Evolutionary conservation across 495 filamentous ascomycete genomes (phyloP).

Genomic region (Xylaria longipes): DNA sequence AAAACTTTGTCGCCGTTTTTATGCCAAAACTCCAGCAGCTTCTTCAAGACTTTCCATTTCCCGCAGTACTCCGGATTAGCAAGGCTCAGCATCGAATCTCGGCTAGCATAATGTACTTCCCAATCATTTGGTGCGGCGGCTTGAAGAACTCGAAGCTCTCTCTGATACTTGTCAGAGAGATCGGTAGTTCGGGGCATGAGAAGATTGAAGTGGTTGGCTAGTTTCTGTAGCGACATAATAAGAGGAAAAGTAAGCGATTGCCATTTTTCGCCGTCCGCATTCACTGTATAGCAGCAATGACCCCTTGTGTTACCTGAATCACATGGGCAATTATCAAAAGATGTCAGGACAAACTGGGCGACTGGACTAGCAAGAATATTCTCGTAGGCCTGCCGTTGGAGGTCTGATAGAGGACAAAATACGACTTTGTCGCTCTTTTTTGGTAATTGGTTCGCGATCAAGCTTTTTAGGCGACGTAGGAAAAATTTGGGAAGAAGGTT

Average conservation of each 20-base stretch:
- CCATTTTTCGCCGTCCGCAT: slow-evolving; percentile 72
- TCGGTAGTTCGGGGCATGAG: slow-evolving; percentile 78
- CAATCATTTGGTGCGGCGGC: slow-evolving; percentile 77
- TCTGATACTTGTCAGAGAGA: slow-evolving; percentile 74
- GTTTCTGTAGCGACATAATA: slow-evolving; percentile 80
- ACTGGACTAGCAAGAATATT: slow-evolving; percentile 76
- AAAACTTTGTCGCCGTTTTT: slow-evolving; percentile 89
- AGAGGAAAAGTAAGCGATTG: slow-evolving; percentile 83
- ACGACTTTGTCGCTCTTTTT: slow-evolving; percentile 95
- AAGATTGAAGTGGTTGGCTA: slow-evolving; percentile 91
- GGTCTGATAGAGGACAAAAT: slow-evolving; percentile 88
- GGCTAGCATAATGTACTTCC: slow-evolving; percentile 73
- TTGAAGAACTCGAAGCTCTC: slow-evolving; percentile 79
- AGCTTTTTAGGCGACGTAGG: slow-evolving; percentile 87
- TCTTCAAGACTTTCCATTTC: slow-evolving; percentile 93
- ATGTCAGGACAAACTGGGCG: slow-evolving; percentile 69
- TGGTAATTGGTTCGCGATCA: slow-evolving; percentile 94
- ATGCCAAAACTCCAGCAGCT: slow-evolving; percentile 89
- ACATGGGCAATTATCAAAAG: slow-evolving; percentile 74
- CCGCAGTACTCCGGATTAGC: slow-evolving; percentile 93
- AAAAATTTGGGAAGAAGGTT: slow-evolving; percentile 94
- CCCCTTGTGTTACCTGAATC: slow-evolving; percentile 72
- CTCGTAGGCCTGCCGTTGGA: slow-evolving; percentile 85
- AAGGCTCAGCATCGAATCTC: slow-evolving; percentile 81
- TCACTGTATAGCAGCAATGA: slow-evolving; percentile 75